Evolutionary conservation across 306 rosid genomes (phyloP), one percentile per base, ranked within the genome.

Genomic region (Phaseolus lunatus): DNA sequence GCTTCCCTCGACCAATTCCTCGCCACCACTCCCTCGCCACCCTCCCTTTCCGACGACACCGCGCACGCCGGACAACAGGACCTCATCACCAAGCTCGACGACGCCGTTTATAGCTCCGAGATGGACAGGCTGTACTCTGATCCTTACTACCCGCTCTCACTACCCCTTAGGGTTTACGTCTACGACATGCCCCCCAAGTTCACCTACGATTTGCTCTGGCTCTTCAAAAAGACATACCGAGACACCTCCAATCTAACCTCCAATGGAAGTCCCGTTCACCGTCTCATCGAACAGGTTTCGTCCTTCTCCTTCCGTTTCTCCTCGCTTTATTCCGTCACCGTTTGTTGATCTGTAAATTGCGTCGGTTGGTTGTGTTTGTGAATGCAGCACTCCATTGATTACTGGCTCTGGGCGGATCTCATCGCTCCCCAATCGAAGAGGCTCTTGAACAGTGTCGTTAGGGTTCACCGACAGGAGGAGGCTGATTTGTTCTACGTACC

Each of bases 341-440:
- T 35, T 53, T 35, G 3, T 15, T 43, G 13, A 20, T 39, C 3
- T 64, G 19, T 58, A 1, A 50, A 50, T 26, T 61, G 44, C 0
- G 56, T 23, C 24, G 15, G n/a, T 10, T 45, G 19, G n/a, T 10
- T 45, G 19, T 18, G 14, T 4, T 78, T 78, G 18, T 67, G 14
- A 45, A 54, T 85, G 87, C 87, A 94, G 97, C 98, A 90, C 58
- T 92, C 98, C 0, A 69, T 95, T 67, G 98, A 95, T 86, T 95
- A 88, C 85, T 95, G 98, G 98, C 86, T 95, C 27, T 95, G 98
- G 98, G 88, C 89, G 47, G 98, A 95, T 82, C 79, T 95, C 82
- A 88, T 90, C 11, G 92, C 97, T 52, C 96, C 97, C 5, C 87
- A 89, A 59, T 87, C 95, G 0, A 89, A 92, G 48, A 88, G 96